phyloP scores from a whole-genome alignment of 495 filamentous ascomycete genomes.

The Gamarada debralockiae region DNA sequence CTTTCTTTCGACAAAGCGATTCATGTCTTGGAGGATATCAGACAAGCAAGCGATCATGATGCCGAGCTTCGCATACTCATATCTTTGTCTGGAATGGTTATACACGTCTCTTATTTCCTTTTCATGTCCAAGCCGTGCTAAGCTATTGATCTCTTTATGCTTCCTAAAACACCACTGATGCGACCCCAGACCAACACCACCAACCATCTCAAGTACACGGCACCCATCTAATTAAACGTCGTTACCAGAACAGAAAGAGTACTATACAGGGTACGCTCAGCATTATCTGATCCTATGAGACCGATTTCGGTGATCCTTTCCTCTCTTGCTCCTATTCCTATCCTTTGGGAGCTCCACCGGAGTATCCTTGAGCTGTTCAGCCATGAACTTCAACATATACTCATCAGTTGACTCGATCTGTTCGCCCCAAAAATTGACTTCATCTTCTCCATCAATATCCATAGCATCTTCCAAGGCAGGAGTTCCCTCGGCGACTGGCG shows the following conservation, averaged over 20 bases:
- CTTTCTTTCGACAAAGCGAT: too few relatives aligned
- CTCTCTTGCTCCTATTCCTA: slow-evolving; percentile 76
- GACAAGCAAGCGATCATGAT: too few relatives aligned
- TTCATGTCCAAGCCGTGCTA: background rate
- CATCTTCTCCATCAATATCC: slow-evolving; percentile 38
- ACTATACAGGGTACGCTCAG: slow-evolving; percentile 15
- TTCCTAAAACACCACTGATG: background rate
- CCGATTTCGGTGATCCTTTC: slow-evolving; percentile 51
- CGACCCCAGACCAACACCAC: background rate
- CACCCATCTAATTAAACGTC: background rate
- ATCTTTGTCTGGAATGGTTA: too few relatives aligned
- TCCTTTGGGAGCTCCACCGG: slow-evolving; percentile 75
- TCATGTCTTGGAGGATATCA: too few relatives aligned
- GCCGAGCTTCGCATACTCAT: too few relatives aligned
- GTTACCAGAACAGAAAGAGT: slow-evolving; percentile 1
- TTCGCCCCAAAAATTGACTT: slow-evolving; percentile 52
- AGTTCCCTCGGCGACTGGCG: slow-evolving; percentile 13
- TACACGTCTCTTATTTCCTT: background rate
- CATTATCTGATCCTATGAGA: slow-evolving; percentile 22
- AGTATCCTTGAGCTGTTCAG: slow-evolving; percentile 72
- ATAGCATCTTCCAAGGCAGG: slow-evolving; percentile 30
- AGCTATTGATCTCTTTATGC: background rate
- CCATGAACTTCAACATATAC: slow-evolving; percentile 77
- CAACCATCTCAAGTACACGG: background rate
- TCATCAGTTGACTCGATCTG: slow-evolving; percentile 68